Base-by-base conservation (phyloP, 306 rosid genomes). In the Dryas drummondii region DNA sequence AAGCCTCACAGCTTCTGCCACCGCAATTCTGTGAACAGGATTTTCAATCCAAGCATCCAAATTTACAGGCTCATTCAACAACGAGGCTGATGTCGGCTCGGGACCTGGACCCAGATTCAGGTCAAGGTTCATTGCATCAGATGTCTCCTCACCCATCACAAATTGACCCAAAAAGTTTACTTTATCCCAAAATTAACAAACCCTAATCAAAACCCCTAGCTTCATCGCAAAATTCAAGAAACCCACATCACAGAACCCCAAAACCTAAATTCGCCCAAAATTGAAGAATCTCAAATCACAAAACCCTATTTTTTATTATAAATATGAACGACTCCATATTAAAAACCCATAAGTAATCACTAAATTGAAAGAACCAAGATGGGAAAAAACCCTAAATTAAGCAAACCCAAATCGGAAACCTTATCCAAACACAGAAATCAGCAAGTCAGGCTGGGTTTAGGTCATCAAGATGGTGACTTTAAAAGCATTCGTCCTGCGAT, bases 61-160 rank as follows among this genome's bases (percentile, higher is more conserved):
- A 85, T 78, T 85, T 79, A 85, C 80, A 44, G 82, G 82, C 42
- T 85, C 92, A 71, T 63, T 86, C 2, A 67, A 59, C 16, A 78
- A 46, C 22, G 84, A 53, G 50, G 79, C 85, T 6, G 72, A 71
- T 17, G 67, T 75, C 13, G 86, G 92, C 76, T 89, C 98, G 1
- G 93, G 98, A 76, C 69, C 82, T 40, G 99, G 97, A 83, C 91
- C 91, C 88, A 92, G 90, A 81, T 96, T 96, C 92, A 92, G 85
- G 88, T 96, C 98, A 76, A 92, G 98, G 87, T 92, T 96, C 98
- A 92, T 92, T 32, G 92, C 82, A 66, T 89, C 91, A 15, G 93
- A 87, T 68, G 74, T 79, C 84, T 90, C 97, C 27, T 92, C 99
- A 73, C 72, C 97, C 99, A 96, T 96, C 80, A 66, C 84, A 80